Evolutionary conservation across 2,329 filamentous ascomycete species (phyloP), one percentile per base, ranked within the genome.

Genomic region (Chaetomium olivaceum): DNA sequence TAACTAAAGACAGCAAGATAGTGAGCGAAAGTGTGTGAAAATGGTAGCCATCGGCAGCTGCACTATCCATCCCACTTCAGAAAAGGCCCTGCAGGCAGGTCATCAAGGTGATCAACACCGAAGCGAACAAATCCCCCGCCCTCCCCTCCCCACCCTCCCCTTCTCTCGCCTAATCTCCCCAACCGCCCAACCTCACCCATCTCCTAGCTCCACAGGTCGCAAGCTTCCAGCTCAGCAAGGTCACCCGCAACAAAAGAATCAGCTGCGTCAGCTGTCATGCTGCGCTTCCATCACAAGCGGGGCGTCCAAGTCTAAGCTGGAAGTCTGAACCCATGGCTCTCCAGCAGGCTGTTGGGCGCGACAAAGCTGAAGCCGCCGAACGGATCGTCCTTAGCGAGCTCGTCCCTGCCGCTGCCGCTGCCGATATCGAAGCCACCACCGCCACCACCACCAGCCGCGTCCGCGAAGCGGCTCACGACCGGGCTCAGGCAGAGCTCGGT

Each of bases 401-500:
- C 58, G 1, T 58, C 54, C 11, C 62, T 39, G 31, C 29, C 9
- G 36, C 62, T 51, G 54, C 57, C 33, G 27, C 58, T 29, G 36
- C 50, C 43, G 64, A 67, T 4, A 21, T 21, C 61, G 21, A 27
- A 4, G 16, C 31, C 54, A 12, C 46, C 39, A 7, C 33, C 33
- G 50, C 27, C 3, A 29, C 27, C 27, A 12, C 46, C 29, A 7
- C 33, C 33, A 50, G 39, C 39, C 36, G n/a, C 57, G 52, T 83
- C 70, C 74, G 78, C 68, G 73, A 77, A 12, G 16, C 70, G 67
- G 43, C 79, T 78, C 62, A 88, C 75, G 1, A 91, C 83, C 6
- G 93, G 92, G 75, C 91, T 96, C 61, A 98, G 82, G 3, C 91
- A 86, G 68, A 97, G 79, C 63, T 91, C 88, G 0, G 94, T 99